Conservation (phyloP, 2,329 filamentous ascomycete species). For the Ceratocystis eucalypticola region DNA sequence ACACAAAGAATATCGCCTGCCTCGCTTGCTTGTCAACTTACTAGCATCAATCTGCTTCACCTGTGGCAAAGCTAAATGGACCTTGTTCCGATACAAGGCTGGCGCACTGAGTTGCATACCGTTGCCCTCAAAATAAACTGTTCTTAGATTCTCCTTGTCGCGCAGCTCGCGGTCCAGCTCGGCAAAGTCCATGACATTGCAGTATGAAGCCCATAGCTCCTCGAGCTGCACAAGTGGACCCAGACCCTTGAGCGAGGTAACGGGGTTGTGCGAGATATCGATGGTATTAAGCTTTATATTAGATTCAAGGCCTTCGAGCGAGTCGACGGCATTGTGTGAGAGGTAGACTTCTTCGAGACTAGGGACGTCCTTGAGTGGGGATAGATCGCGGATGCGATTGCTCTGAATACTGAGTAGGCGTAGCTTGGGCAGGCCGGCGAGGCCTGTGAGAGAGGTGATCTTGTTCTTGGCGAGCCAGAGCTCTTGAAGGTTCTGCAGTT, state of each 20-base stretch:
- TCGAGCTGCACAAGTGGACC: conserved; percentile 57
- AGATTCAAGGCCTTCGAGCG: conserved; percentile 56
- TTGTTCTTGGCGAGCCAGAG: conserved; percentile 96
- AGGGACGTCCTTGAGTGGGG: conserved; percentile 58
- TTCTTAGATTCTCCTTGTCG: conserved; percentile 68
- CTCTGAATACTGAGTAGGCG: conserved; percentile 88
- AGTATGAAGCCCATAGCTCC: conserved; percentile 91
- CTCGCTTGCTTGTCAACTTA: conserved; percentile 39
- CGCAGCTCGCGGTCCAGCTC: conserved; percentile 68
- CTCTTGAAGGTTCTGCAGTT: conserved; percentile 64
- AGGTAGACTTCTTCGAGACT: conserved; percentile 88
- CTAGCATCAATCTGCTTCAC: conserved; percentile 92
- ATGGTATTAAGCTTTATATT: conserved; percentile 59
- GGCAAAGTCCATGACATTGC: conserved; percentile 62
- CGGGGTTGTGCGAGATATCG: conserved; percentile 80
- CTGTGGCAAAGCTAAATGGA: conserved; percentile 73
- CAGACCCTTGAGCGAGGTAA: conserved; percentile 61
- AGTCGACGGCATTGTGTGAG: conserved; percentile 79
- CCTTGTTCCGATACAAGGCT: conserved; percentile 89
- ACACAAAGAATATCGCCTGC: not conserved
- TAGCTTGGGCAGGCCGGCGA: conserved; percentile 63
- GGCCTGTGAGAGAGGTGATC: conserved; percentile 67
- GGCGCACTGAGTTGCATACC: conserved; percentile 67
- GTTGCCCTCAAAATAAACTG: conserved; percentile 94
- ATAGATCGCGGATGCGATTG: conserved; percentile 72